Conservation (phyloP, 106 monocot genomes). For the Triglochin maritima region DNA sequence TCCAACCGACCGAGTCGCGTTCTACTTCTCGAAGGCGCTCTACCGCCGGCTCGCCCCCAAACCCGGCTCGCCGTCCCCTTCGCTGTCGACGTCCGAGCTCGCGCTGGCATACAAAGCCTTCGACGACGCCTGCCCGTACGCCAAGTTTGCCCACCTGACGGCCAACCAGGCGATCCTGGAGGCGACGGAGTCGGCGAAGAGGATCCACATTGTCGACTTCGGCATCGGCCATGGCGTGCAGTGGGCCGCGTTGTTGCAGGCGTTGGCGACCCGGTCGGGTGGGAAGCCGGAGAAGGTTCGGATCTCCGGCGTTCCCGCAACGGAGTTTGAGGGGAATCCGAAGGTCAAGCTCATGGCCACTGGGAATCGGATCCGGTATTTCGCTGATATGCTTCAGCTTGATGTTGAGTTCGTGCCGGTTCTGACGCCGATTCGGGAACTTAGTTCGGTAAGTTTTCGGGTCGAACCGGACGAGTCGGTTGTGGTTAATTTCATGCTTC, state of each 20-base stretch:
- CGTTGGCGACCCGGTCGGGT: conserved; percentile 56
- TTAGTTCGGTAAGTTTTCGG: conserved; percentile 30
- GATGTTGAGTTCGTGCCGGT: conserved; percentile 81
- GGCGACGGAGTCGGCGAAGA: conserved; percentile 48
- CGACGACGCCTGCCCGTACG: conserved; percentile 89
- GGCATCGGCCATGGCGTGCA: conserved; percentile 83
- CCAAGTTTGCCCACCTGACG: conserved; percentile 90
- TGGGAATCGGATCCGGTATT: conserved; percentile 50
- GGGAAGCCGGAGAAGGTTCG: conserved; percentile 67
- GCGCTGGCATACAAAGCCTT: conserved; percentile 70
- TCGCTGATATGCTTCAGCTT: conserved; percentile 59
- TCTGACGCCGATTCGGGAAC: conserved; percentile 39
- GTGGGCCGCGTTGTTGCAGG: conserved; percentile 94
- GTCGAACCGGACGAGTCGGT: conserved; percentile 56
- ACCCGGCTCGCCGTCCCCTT: conserved; percentile 1
- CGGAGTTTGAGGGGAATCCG: conserved; percentile 30
- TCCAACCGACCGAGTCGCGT: conserved; percentile 68
- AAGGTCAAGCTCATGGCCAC: conserved; percentile 48
- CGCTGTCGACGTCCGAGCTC: conserved; percentile 25
- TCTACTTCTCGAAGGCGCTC: conserved; percentile 82
- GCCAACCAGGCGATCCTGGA: conserved; percentile 98
- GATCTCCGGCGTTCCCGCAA: conserved; percentile 75
- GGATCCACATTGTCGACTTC: conserved; percentile 89
- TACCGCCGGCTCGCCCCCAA: conserved; percentile 26
- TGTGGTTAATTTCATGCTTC: conserved; percentile 91